phyloP scores from a whole-genome alignment of 2,329 filamentous ascomycete genomes.

The Neurospora sp. region DNA sequence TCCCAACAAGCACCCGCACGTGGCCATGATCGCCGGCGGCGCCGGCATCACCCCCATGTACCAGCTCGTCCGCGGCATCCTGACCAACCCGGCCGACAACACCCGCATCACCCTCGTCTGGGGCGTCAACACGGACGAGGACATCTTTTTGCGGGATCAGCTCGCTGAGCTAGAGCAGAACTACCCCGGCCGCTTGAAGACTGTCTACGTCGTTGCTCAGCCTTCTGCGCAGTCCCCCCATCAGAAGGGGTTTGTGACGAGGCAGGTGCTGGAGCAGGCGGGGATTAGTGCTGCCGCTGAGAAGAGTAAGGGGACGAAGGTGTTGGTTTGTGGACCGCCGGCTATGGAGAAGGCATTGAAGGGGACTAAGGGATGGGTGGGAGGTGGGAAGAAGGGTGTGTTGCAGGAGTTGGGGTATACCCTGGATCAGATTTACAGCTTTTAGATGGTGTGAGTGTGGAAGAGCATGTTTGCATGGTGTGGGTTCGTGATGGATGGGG shows the following conservation, averaged over 20 bases:
- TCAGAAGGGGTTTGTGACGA: conserved; percentile 47
- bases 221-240: conserved; percentile 30
- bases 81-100: conserved; percentile 49
- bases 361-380: conserved; percentile 26
- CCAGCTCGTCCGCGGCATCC: conserved; percentile 51
- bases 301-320: conserved; percentile 34
- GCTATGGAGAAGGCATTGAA: conserved; percentile 51
- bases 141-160: conserved; percentile 48
- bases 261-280: conserved; percentile 42
- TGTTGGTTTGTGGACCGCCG: conserved; percentile 61
- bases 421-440: conserved; percentile 48
- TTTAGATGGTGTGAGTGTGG: conserved; percentile 21
- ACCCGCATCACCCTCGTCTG: conserved; percentile 57
- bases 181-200: conserved; percentile 45
- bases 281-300: conserved; percentile 22
- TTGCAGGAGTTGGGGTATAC: conserved; percentile 46
- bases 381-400: conserved; percentile 33
- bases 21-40: conserved; percentile 61
- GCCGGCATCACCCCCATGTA: conserved; percentile 64
- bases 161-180: conserved; percentile 38
- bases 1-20: conserved; percentile 35
- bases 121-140: conserved; percentile 54
- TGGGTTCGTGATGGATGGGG: not conserved
- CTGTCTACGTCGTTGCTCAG: conserved; percentile 46
- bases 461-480: not conserved